Percentiles rank a stretch among this genome's conserved stretches.
phyloP scores from a whole-genome alignment of 805 yeast species.

The Brettanomyces anomalus region DNA sequence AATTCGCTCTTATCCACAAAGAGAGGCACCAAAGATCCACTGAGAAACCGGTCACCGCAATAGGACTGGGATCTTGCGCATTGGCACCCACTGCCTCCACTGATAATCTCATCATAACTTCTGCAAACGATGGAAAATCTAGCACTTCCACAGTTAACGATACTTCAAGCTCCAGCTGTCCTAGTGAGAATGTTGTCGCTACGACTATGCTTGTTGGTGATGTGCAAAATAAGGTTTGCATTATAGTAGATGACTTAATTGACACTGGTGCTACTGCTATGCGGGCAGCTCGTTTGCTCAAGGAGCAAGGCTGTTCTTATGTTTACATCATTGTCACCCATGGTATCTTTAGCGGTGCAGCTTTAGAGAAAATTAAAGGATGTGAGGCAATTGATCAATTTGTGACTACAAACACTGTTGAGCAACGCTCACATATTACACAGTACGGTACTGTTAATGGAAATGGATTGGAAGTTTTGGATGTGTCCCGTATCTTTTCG shows the following conservation, averaged over 20 bases:
- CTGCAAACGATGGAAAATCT: background rate
- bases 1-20: constrained; percentile 92
- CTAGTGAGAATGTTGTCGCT: constrained; percentile 35
- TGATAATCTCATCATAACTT: constrained; percentile 14
- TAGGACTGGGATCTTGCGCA: constrained; percentile 9
- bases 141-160: background rate
- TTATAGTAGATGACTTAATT: constrained; percentile 86
- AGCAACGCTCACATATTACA: constrained; percentile 57
- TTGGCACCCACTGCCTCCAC: constrained; percentile 10
- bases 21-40: constrained; percentile 58
- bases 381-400: constrained; percentile 67
- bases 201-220: constrained; percentile 96
- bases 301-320: constrained; percentile 84
- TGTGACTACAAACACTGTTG: constrained; percentile 85
- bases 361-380: constrained; percentile 57
- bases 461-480: constrained; percentile 65
- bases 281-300: constrained; percentile 83
- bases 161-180: background rate
- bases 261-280: constrained; percentile 91
- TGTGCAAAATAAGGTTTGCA: constrained; percentile 76
- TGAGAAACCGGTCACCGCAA: constrained; percentile 10
- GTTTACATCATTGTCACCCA: constrained; percentile 89
- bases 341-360: constrained; percentile 89
- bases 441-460: constrained; percentile 39
- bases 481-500: constrained; percentile 80